Evolutionary conservation across 1,284 basidiomycete genomes (phyloP), one percentile per base, ranked within the genome.

Genomic region (Fistulinella staudtii): DNA sequence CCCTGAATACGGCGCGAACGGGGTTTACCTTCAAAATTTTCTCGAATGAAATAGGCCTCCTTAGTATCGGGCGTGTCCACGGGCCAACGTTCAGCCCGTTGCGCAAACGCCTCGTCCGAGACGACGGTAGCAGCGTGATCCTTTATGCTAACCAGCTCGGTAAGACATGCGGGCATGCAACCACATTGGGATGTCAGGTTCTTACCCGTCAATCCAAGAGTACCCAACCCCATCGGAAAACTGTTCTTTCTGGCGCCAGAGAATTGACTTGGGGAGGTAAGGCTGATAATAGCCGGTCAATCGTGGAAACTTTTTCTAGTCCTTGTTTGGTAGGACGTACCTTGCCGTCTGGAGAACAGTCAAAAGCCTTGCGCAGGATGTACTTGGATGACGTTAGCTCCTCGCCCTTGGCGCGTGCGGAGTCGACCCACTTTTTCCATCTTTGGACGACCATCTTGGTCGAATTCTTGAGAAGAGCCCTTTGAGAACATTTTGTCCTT

Each of bases 221-320:
- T 99, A 99, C 22, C 96, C 96, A 46, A 99, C 96, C 49, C 96
- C 96, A 64, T 99, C 96, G 10, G 93, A 96, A 74, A 99, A 99
- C 63, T 98, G 94, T 69, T 99, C 96, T 69, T 99, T 99, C 67
- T 99, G 96, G 51, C 96, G 81, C 96, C 96, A 99, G 31, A 99
- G 78, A 57, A 99, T 98, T 27, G 87, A 89, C 50, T 80, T 80
- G 17, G 96, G 96, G 43, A 99, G 80, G 72, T 98, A 99, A 4
- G 93, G 85, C 84, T 95, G 11, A 35, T 47, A 28, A 23, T n/a
- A 25, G 17, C 18, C 33, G 28, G 22, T 29, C n/a, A 36, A 22
- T 29, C 37, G 15, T 34, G 31, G n/a, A 15, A 46, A n/a, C n/a
- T n/a, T n/a, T 11, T 25, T 10, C 18, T 18, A 39, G 38, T 27